Conservation (phyloP, 2,329 filamentous ascomycete species). For the Verticillium isaacii region DNA sequence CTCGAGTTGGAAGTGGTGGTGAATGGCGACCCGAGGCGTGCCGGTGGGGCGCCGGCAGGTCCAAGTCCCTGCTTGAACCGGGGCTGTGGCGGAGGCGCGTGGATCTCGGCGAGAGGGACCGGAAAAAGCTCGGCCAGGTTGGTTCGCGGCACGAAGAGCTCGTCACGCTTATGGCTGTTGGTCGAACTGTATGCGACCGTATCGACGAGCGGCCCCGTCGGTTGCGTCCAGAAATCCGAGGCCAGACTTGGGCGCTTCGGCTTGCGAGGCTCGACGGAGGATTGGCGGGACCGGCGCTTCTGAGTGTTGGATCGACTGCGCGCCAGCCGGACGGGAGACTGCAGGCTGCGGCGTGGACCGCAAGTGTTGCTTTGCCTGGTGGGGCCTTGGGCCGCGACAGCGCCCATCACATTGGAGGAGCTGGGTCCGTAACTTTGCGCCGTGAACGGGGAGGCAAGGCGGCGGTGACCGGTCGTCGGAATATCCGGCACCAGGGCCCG, state of each 20-base stretch:
- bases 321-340: slow-evolving; percentile 48
- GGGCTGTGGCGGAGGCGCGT: neutral
- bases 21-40: slow-evolving; percentile 57
- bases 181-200: slow-evolving; percentile 29
- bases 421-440: slow-evolving; percentile 59
- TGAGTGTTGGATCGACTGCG: slow-evolving; percentile 48
- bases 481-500: slow-evolving; percentile 10
- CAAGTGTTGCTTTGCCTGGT: slow-evolving; percentile 42
- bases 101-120: slow-evolving; percentile 1
- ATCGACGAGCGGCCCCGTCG: slow-evolving; percentile 19
- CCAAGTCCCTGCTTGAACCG: slow-evolving; percentile 1
- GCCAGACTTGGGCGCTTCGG: slow-evolving; percentile 50
- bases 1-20: slow-evolving; percentile 38
- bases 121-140: slow-evolving; percentile 36
- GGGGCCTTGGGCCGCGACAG: slow-evolving; percentile 28
- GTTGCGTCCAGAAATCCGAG: slow-evolving; percentile 49
- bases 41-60: slow-evolving; percentile 31
- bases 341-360: slow-evolving; percentile 43
- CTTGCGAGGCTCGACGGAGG: slow-evolving; percentile 39
- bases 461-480: slow-evolving; percentile 21
- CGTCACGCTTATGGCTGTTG: slow-evolving; percentile 25
- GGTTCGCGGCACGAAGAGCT: slow-evolving; percentile 34
- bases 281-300: slow-evolving; percentile 48
- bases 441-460: slow-evolving; percentile 51
- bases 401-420: slow-evolving; percentile 45